Evolutionary conservation across 1,284 basidiomycete species (phyloP).

Genomic region (Pascua sp.): DNA sequence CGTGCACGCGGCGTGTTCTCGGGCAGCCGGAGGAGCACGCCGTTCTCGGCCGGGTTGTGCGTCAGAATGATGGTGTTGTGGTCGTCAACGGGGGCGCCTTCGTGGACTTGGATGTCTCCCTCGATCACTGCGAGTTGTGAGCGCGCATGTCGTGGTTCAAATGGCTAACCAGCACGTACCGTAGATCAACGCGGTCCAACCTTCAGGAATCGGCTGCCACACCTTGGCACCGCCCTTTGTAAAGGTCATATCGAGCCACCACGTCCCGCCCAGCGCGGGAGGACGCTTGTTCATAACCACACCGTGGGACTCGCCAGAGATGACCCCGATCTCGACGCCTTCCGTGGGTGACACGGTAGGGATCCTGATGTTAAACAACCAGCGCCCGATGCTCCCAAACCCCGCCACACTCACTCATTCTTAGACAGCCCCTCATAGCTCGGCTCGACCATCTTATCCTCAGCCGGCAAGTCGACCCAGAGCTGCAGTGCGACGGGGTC

Average conservation of each 20-base stretch:
- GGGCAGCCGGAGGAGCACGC: conserved; percentile 34
- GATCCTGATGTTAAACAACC: conserved; percentile 62
- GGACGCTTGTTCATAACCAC: conserved; percentile 45
- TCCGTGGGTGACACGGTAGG: conserved; percentile 67
- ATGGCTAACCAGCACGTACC: conserved; percentile 49
- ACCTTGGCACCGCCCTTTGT: conserved; percentile 57
- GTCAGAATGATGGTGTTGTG: conserved; percentile 68
- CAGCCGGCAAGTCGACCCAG: conserved; percentile 87
- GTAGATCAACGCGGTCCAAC: conserved; percentile 80
- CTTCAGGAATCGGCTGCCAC: conserved; percentile 80
- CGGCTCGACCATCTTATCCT: conserved; percentile 72
- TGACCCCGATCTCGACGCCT: conserved; percentile 58
- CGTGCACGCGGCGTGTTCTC: conserved; percentile 43
- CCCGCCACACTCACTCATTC: not conserved
- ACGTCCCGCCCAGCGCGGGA: conserved; percentile 75
- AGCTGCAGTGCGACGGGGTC: conserved; percentile 67
- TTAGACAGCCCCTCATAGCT: conserved; percentile 53
- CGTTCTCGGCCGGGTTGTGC: conserved; percentile 31
- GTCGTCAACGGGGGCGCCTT: conserved; percentile 52
- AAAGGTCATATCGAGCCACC: conserved; percentile 82
- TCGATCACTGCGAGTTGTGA: not conserved
- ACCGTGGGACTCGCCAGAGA: conserved; percentile 83
- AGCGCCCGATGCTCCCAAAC: not conserved
- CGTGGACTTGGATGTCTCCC: not conserved
- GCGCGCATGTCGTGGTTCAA: too few species aligned